These are phyloP conservation scores for Toxoplasma gondii DNA, from an alignment of 169 alveolate genomes.

Conservation along the genomic window DNA sequence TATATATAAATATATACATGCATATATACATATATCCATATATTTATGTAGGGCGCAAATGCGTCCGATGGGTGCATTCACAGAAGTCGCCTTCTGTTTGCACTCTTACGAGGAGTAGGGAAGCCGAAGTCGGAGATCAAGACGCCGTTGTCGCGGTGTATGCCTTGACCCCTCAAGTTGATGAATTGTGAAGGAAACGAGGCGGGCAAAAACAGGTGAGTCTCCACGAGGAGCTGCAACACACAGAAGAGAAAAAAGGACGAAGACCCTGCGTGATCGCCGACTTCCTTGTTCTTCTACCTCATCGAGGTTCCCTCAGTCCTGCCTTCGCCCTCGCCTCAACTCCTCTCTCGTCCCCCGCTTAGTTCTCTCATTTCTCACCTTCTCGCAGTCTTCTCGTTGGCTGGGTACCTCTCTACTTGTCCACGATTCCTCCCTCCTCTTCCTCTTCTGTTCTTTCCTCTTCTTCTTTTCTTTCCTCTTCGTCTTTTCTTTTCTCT, in stretches of 20 bases:
- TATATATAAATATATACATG: background rate
- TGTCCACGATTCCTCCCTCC: background rate
- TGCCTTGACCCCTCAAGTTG: conserved; percentile 10
- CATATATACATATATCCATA: background rate
- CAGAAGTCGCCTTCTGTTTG: no score
- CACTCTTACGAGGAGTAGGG: conserved; percentile 4
- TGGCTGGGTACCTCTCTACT: background rate
- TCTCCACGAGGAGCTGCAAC: background rate
- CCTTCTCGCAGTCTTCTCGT: background rate
- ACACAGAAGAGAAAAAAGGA: background rate
- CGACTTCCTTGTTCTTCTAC: background rate
- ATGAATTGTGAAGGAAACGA: background rate
- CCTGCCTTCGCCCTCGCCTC: no score
- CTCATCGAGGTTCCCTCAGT: no score
- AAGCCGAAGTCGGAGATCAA: background rate
- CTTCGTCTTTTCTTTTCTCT: background rate
- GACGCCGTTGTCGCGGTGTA: background rate
- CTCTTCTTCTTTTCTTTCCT: background rate
- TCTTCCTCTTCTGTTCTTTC: background rate
- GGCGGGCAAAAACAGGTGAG: background rate
- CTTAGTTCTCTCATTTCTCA: background rate
- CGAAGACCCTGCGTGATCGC: background rate
- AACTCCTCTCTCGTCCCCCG: no score
- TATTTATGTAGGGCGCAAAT: background rate
- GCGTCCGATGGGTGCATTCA: no score